phyloP scores from a whole-genome alignment of 345 rosid genomes.

The Excoecaria agallocha region DNA sequence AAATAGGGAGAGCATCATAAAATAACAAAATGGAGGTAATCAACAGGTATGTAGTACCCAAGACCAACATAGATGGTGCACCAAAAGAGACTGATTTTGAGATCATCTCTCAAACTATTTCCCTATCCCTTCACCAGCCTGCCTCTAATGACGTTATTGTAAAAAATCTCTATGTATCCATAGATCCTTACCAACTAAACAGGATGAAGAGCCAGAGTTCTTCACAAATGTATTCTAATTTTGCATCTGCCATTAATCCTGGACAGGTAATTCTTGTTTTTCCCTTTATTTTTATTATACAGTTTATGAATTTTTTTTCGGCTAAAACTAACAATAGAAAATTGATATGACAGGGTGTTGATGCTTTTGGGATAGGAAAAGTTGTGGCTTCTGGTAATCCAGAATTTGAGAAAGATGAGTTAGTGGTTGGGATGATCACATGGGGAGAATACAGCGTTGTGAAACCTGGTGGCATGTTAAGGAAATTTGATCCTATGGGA shows the following conservation, averaged over 20 bases:
- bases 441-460: conserved; percentile 56
- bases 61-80: conserved; percentile 25
- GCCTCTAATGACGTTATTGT: conserved; percentile 37
- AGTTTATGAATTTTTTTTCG: too few species aligned
- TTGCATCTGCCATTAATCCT: conserved; percentile 27
- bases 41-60: conserved; percentile 38
- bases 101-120: conserved; percentile 25
- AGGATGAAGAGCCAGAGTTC: conserved; percentile 48
- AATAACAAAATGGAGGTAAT: conserved; percentile 29
- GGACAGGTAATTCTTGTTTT: conserved; percentile 34
- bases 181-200: conserved; percentile 60
- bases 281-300: too few species aligned
- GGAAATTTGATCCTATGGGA: conserved; percentile 56
- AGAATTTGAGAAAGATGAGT: conserved; percentile 42
- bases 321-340: too few species aligned
- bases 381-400: conserved; percentile 50
- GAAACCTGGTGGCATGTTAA: conserved; percentile 35
- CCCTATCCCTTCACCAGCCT: conserved; percentile 18
- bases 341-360: conserved; percentile 34
- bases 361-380: conserved; percentile 51
- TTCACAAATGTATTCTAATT: conserved; percentile 24
- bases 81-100: conserved; percentile 46
- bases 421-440: conserved; percentile 42
- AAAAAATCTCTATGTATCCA: conserved; percentile 48
- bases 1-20: background rate